Evolutionary conservation across 2,329 filamentous ascomycete genomes (phyloP).

Genomic region (Trichoderma guizhouense): DNA sequence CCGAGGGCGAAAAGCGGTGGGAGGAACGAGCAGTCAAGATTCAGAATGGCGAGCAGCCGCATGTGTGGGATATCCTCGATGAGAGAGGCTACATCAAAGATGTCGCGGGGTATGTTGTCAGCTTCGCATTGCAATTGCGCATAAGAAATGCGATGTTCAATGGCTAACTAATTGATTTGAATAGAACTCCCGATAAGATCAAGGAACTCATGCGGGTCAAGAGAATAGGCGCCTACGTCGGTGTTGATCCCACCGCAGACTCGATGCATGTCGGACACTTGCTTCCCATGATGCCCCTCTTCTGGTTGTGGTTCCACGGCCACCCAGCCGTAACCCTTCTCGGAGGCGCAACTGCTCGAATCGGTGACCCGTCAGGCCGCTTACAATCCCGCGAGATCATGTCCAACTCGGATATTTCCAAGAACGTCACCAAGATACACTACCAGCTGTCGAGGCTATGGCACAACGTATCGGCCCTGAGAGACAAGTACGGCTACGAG

Average conservation of each 20-base stretch:
- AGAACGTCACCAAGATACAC: slow-evolving; percentile 66
- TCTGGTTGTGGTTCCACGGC: slow-evolving; percentile 79
- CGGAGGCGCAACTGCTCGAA: slow-evolving; percentile 71
- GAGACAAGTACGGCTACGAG: slow-evolving; percentile 61
- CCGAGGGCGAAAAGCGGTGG: slow-evolving; percentile 47
- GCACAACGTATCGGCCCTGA: slow-evolving; percentile 66
- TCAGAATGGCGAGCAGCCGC: slow-evolving; percentile 44
- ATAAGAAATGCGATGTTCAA: neutral
- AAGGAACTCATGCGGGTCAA: slow-evolving; percentile 61
- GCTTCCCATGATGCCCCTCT: slow-evolving; percentile 76
- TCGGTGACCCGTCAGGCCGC: slow-evolving; percentile 75
- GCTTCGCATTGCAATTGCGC: neutral
- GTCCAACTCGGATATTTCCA: slow-evolving; percentile 49
- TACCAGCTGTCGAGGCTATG: slow-evolving; percentile 71
- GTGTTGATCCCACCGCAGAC: slow-evolving; percentile 75
- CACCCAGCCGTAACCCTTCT: slow-evolving; percentile 65
- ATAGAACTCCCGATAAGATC: slow-evolving; percentile 50
- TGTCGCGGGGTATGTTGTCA: slow-evolving; percentile 59
- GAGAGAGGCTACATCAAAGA: slow-evolving; percentile 73
- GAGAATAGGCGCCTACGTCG: slow-evolving; percentile 72
- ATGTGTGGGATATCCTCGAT: slow-evolving; percentile 63
- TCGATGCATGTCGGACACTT: slow-evolving; percentile 80
- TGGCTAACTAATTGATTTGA: neutral
- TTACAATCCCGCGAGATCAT: slow-evolving; percentile 58
- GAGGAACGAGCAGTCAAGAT: slow-evolving; percentile 45